These are phyloP conservation scores for Wallacemonas sp. DNA, from an alignment of 208 protist species.

Conservation along the genomic window DNA sequence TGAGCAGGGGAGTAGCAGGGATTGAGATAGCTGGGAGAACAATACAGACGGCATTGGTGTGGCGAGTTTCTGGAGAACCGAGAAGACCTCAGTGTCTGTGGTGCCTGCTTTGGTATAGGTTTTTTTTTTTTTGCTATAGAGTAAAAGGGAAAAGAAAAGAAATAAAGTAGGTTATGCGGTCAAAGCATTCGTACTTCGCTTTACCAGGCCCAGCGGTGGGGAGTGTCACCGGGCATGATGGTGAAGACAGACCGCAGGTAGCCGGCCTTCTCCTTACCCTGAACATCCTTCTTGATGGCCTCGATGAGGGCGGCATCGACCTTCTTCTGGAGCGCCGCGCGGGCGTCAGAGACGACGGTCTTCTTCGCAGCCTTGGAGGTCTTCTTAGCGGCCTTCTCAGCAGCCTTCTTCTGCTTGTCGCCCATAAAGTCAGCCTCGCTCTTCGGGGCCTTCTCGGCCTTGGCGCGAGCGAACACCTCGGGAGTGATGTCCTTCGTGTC, in stretches of 20 bases:
- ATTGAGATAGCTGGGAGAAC: too few species aligned
- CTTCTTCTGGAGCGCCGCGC: constrained; percentile 78
- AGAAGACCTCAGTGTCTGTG: too few species aligned
- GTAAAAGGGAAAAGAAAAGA: constrained; percentile 5
- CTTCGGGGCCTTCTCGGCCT: constrained; percentile 76
- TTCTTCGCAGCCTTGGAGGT: constrained; percentile 59
- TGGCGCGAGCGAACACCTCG: constrained; percentile 67
- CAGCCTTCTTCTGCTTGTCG: constrained; percentile 71
- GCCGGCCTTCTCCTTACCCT: constrained; percentile 69
- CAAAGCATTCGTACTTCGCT: neutral
- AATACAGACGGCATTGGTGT: too few species aligned
- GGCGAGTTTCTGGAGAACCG: too few species aligned
- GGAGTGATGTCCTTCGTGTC: constrained; percentile 74
- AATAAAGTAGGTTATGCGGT: constrained; percentile 9
- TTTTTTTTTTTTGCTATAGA: neutral
- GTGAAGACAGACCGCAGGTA: constrained; percentile 89
- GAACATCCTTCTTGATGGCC: constrained; percentile 72
- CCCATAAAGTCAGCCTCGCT: constrained; percentile 87
- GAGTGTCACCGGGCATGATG: constrained; percentile 75
- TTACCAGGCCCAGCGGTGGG: constrained; percentile 90
- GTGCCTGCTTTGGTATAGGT: neutral
- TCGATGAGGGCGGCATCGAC: constrained; percentile 71
- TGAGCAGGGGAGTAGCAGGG: too few species aligned
- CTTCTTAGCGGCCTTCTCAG: constrained; percentile 74
- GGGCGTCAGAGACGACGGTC: constrained; percentile 62